A percentile compares a stretch with the other conserved stretches of the same genome.
Evolutionary conservation across 345 rosid genomes (phyloP).

Genomic region (Camelina laxa): DNA sequence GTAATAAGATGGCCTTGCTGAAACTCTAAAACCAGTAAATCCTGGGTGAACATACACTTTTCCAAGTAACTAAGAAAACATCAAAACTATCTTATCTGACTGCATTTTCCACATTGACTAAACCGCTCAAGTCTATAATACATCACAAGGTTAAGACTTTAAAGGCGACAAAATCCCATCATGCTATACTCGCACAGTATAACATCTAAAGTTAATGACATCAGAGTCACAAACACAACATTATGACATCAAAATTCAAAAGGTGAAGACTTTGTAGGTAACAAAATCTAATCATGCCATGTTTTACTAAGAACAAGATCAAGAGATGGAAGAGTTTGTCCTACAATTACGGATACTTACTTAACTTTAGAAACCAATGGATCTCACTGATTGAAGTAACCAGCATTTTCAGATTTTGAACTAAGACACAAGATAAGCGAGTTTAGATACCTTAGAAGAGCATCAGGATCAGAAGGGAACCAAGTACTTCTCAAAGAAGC

Average conservation of each 20-base stretch:
- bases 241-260: not conserved
- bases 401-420: not conserved
- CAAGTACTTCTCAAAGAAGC: slow-evolving; percentile 66
- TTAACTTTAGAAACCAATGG: not conserved
- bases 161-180: not conserved
- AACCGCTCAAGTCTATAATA: not conserved
- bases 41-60: slow-evolving; percentile 1
- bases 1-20: no score
- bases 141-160: slow-evolving; percentile 19
- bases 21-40: slow-evolving; percentile 2
- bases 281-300: not conserved
- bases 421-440: not conserved
- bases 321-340: not conserved
- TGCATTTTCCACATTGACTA: not conserved
- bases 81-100: not conserved
- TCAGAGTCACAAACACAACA: not conserved
- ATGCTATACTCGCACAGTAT: not conserved
- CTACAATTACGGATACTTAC: not conserved
- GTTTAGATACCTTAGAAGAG: slow-evolving; percentile 63
- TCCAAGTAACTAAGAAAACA: not conserved
- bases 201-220: not conserved
- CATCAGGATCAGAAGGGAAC: slow-evolving; percentile 79
- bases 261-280: not conserved
- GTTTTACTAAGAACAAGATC: not conserved
- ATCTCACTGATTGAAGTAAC: not conserved